Conservation (phyloP, 2,329 filamentous ascomycete genomes). For the Colletotrichum sidae region DNA sequence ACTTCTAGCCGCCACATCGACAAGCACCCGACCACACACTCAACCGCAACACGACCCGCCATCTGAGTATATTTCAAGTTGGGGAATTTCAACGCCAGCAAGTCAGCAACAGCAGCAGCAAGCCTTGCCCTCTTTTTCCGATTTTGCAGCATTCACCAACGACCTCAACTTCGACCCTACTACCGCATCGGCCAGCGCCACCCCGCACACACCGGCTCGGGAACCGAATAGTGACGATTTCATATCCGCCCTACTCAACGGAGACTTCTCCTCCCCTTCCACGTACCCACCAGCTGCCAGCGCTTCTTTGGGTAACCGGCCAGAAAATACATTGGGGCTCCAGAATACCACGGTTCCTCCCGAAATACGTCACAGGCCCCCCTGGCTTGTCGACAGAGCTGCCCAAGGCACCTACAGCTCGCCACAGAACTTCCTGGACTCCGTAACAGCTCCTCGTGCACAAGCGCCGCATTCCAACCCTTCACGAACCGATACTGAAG, state of each 20-base stretch:
- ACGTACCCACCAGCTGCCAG: slow-evolving; percentile 47
- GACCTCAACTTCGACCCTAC: slow-evolving; percentile 17
- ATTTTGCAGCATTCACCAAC: slow-evolving; percentile 26
- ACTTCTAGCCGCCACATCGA: slow-evolving; percentile 16
- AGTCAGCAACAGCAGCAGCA: slow-evolving; percentile 13
- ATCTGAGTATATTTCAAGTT: slow-evolving; percentile 1
- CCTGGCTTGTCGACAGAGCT: slow-evolving; percentile 12
- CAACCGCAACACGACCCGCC: slow-evolving; percentile 3
- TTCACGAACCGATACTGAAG: slow-evolving; percentile 12
- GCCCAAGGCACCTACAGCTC: slow-evolving; percentile 32
- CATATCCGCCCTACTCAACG: slow-evolving; percentile 43
- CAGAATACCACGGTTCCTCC: slow-evolving; percentile 4
- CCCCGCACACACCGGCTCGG: slow-evolving; percentile 37
- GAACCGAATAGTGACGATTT: slow-evolving; percentile 38
- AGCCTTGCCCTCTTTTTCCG: slow-evolving; percentile 28
- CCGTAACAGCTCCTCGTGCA: not conserved
- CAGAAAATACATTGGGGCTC: slow-evolving; percentile 1
- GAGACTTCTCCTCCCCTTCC: slow-evolving; percentile 51
- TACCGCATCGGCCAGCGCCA: slow-evolving; percentile 8
- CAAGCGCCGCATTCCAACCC: slow-evolving; percentile 1
- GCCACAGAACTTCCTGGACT: slow-evolving; percentile 37
- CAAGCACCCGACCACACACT: not conserved
- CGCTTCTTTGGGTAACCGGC: slow-evolving; percentile 32
- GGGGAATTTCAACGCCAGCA: not conserved
- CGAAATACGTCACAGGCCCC: not conserved